Evolutionary conservation across 495 filamentous ascomycete species (phyloP), one percentile per base, ranked within the genome.

Genomic region (Letharia columbiana): DNA sequence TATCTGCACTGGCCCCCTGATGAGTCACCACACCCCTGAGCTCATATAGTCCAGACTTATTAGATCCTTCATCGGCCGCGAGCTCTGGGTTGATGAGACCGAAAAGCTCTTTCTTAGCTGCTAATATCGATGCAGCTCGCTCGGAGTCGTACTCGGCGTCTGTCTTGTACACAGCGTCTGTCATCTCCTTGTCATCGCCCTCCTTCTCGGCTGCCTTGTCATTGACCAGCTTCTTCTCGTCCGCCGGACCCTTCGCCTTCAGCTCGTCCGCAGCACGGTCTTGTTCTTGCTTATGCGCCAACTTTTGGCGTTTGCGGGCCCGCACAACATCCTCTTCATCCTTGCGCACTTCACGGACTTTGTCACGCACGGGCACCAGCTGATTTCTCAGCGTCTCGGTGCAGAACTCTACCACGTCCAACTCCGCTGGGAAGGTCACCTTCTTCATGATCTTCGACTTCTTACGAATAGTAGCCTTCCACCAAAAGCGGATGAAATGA

Each of bases 371-470:
- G 5, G 94, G 94, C 61, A 97, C 80, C 50, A 98, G 84, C 68
- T 88, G 83, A 70, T 89, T 86, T 74, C 83, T 85, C 58, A 98
- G 81, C 63, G 94, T 86, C 49, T 97, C 92, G 61, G 92, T 91
- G 74, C 94, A 98, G 77, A 93, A 98, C 71, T 98, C 94, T 13
- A 96, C 89, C 6, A 88, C 87, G 74, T 98, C 94, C 35, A 98
- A 79, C 76, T 98, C 95, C 58, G 87, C 84, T 23, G 92, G 93
- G 75, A 98, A 98, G 0, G 90, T 91, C 56, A 98, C 94, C 76
- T 97, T 98, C 70, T 92, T 89, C 92, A 98, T 92, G 72, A 98
- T 98, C 84, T 98, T 98, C 63, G 92, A 91, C 80, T 98, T 98
- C 82, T 98, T 98, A 74, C 93, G 86, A 11, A 89, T 90, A 65